Base-by-base conservation (phyloP, 495 filamentous ascomycete genomes). In the Penicillium coprophilum region DNA sequence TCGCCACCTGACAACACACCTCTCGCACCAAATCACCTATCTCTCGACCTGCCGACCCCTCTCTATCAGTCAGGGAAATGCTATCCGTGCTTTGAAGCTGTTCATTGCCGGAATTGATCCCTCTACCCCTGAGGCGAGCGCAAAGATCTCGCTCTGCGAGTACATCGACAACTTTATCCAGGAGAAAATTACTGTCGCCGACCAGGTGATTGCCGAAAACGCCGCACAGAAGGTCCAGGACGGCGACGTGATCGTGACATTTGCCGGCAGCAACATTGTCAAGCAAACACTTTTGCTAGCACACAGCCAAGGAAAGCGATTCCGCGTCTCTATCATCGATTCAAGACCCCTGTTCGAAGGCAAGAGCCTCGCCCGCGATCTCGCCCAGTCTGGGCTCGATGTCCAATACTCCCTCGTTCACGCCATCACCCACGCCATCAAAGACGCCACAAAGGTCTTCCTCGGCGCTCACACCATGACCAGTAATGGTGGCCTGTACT, bases 1-100 rank as follows among this genome's bases (percentile, higher is more conserved):
- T 17, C 88, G 94, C 13, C 91, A 98, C 76, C 83, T 98, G 60
- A 92, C 91, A 24, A 87, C 88, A n/a, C 91, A 96, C 63, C 81
- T 98, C 55, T 94, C 90, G 55, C 89, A 92, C 55, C 94, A 98
- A 73, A 96, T 98, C 59, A 90, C 91, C 57, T 96, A 93, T 66
- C 85, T 98, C 28, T 89, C 87, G 41, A 91, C 91, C 55, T 96
- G 91, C 66, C 87, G 94, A 6, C 91, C 94, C 11, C 88, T 97
- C 71, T 92, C 89, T 48, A 90, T 94, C 69, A 88, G 88, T 40
- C 93, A 96, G 85, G 92, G 95, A 53, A 97, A 97, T 71, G 91
- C 91, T 19, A 96, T 98, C 69, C 84, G 95, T 36, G 91, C 91
- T 75, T 80, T 98, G 19, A 98, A 98, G 75, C 80, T 94, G 28